phyloP scores from a whole-genome alignment of 2,329 filamentous ascomycete genomes.

The Xylaria polymorpha region DNA sequence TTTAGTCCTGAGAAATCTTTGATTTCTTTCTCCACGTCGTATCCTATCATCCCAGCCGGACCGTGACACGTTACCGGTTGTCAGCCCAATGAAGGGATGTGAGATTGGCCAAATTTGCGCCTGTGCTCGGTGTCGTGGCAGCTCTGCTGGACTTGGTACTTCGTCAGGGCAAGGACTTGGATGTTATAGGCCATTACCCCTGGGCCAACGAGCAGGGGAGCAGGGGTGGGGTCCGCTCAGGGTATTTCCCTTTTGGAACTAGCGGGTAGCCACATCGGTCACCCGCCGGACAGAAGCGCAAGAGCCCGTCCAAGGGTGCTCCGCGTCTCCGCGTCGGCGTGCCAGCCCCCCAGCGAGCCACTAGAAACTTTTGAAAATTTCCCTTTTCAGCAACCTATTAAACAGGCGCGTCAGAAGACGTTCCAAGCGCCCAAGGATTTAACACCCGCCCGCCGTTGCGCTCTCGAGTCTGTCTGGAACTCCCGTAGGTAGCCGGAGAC shows the following conservation, averaged over 20 bases:
- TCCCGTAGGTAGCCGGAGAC: slow-evolving; percentile 9
- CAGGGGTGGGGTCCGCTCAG: slow-evolving; percentile 2
- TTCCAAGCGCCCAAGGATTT: background rate
- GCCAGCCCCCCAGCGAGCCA: slow-evolving; percentile 29
- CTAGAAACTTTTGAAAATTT: slow-evolving; percentile 36
- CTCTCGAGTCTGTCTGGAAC: background rate
- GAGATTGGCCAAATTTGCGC: slow-evolving; percentile 12
- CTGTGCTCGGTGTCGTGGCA: slow-evolving; percentile 26
- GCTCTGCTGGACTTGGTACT: slow-evolving; percentile 4
- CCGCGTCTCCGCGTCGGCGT: slow-evolving; percentile 34
- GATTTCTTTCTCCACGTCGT: background rate
- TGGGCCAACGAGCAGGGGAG: slow-evolving; percentile 22
- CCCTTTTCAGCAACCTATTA: slow-evolving; percentile 37
- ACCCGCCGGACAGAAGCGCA: slow-evolving; percentile 32
- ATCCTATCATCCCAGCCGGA: background rate
- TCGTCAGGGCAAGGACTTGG: slow-evolving; percentile 1
- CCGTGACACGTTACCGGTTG: slow-evolving; percentile 22
- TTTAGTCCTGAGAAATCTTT: background rate
- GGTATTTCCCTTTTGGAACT: slow-evolving; percentile 25
- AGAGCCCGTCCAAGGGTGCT: slow-evolving; percentile 22
- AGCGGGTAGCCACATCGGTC: slow-evolving; percentile 24
- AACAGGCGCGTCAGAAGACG: slow-evolving; percentile 20
- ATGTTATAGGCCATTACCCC: slow-evolving; percentile 26
- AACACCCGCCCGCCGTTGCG: slow-evolving; percentile 6
- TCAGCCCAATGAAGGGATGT: slow-evolving; percentile 11